Base-by-base conservation (phyloP, 257 asterid genomes). In the Solanum clarkiae region DNA sequence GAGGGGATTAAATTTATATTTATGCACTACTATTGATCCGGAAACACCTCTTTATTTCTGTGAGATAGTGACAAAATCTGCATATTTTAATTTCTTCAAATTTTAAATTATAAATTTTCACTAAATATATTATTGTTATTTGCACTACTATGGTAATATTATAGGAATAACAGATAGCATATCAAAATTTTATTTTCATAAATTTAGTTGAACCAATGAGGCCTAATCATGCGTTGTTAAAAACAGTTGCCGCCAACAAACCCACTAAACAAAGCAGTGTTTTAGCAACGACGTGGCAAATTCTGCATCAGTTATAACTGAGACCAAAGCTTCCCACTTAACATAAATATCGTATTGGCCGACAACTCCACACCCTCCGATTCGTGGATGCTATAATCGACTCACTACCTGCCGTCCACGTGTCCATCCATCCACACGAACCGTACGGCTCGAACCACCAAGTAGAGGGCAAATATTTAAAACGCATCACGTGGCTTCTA, bases 321-420 rank as follows among this genome's bases (percentile, higher is more conserved):
- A 88, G 91, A 83, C 80, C 81, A 71, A 68, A 63, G 85, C 88
- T 74, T 32, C 84, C 65, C 84, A 86, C 87, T 74, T 87, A 29
- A 29, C 55, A 86, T 55, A 65, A 51, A 56, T 51, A 70, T 83
- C 80, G 80, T 66, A 87, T 86, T 89, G 90, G 90, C 91, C 92
- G 90, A 91, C 93, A 91, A 84, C 75, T 84, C 88, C 89, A 87
- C 91, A 87, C 66, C 91, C 86, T 79, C 74, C 60, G 92, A 86
- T 88, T 86, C 16, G 47, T 85, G 84, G 84, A 85, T 81, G 15
- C 51, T 68, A 83, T 63, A 56, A 5, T 86, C 75, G 29, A 62
- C 12, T 26, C 32, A 70, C 72, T 62, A 29, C 22, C 56, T 56
- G 13, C 24, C 86, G 81, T 86, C 68, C 84, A 88, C 85, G 75